Base-by-base conservation (phyloP, 345 rosid genomes). In the Eutrema heterophyllum region DNA sequence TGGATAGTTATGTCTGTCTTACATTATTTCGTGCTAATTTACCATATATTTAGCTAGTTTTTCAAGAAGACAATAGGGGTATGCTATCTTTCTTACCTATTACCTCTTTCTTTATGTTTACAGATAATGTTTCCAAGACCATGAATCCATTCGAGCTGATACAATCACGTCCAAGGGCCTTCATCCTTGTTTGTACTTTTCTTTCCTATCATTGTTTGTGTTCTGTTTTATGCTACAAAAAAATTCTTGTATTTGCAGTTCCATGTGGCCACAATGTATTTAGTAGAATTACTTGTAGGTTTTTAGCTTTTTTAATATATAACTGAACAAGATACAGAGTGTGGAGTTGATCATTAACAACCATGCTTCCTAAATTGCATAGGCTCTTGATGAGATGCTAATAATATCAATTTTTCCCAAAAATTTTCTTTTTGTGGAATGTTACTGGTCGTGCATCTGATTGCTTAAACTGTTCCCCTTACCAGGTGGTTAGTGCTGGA, bases 131-230 rank as follows among this genome's bases (percentile, higher is more conserved):
- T 54, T 78, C 84, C 29, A 82, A 69, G 74, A 61, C 79, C 68
- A 69, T 88, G 75, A 86, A 84, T 74, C 79, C 82, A 73, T 5
- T 67, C 24, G 77, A 54, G 40, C 82, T 86, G 75, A 53, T 77
- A 52, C 83, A 78, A 46, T 83, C 87, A 52, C 79, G 71, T 80
- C 81, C 89, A n/a, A 83, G 83, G 86, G 86, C 97, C 77, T 70
- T 90, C 87, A 82, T 95, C 83, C 93, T 95, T 86, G 99, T 95
- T 85, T 92, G 98, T 91, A 89, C 89, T 87, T 88, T 83, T 79
- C 92, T 86, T 74, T 53, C 81, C 86, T 75, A 21, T 70, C 65
- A 75, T 64, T 64, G 54, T 41, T 50, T 65, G 18, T 64, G 4
- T 43, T 52, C 48, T 70, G 58, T 64, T 64, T 36, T 33, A 32